Conservation (phyloP, 768 basidiomycete species). For the Boletus rubroflammeus region DNA sequence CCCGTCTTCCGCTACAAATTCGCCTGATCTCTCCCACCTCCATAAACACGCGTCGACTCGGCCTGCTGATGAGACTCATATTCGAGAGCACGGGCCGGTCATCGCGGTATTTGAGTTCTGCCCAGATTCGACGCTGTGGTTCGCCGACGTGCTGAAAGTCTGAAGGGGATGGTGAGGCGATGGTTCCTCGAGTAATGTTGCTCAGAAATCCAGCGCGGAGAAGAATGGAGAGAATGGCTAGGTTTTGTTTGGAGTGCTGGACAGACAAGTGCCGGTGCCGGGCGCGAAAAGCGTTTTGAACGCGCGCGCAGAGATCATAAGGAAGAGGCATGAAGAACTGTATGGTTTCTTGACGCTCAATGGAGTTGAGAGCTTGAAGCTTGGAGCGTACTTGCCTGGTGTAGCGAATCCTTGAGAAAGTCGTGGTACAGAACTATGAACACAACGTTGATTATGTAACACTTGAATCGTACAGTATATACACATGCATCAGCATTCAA, state of each 20-base stretch:
- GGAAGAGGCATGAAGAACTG: conserved; percentile 51
- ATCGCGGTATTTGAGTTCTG: conserved; percentile 89
- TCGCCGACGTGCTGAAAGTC: conserved; percentile 58
- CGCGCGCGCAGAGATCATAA: conserved; percentile 81
- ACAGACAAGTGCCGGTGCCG: conserved; percentile 76
- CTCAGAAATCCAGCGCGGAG: conserved; percentile 87
- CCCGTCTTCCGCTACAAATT: conserved; percentile 79
- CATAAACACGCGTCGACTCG: conserved; percentile 79
- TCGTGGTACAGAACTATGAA: not conserved
- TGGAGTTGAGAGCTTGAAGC: not conserved
- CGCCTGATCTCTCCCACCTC: conserved; percentile 65
- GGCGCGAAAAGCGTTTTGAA: conserved; percentile 90
- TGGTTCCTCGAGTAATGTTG: conserved; percentile 76
- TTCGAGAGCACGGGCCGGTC: conserved; percentile 76
- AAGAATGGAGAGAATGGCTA: conserved; percentile 89
- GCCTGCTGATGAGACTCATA: conserved; percentile 82
- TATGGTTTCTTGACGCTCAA: not conserved
- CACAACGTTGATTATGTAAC: conserved; percentile 14
- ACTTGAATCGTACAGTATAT: not conserved
- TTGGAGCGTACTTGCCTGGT: not conserved
- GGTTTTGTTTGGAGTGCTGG: conserved; percentile 82
- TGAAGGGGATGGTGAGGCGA: conserved; percentile 57
- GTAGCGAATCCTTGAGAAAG: not conserved
- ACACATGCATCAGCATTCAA: not conserved
- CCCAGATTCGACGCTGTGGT: conserved; percentile 83